A percentile compares a stretch with the other conserved stretches of the same genome.
Evolutionary conservation across 2,329 filamentous ascomycete species (phyloP).

Genomic region (Sporothrix inflata): DNA sequence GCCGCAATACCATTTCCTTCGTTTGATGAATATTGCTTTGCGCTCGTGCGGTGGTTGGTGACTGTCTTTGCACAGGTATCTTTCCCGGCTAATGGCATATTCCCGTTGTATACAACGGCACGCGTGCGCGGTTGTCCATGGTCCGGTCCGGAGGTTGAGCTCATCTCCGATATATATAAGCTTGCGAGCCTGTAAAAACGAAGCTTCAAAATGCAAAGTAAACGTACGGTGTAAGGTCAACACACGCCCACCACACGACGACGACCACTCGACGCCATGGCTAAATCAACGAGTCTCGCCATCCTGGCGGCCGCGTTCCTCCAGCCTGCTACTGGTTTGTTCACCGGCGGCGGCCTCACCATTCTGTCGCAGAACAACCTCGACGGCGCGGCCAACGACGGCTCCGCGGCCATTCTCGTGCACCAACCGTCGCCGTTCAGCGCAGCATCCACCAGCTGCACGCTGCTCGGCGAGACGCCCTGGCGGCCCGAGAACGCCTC

Average conservation of each 20-base stretch:
- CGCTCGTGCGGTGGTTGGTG: no score
- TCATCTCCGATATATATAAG: not conserved
- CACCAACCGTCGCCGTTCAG: constrained; percentile 28
- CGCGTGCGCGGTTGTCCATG: not conserved
- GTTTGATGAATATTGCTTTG: no score
- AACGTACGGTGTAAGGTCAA: no score
- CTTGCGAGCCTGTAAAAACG: no score
- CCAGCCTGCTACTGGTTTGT: not conserved
- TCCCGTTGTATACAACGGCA: not conserved
- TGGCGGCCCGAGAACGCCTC: constrained; percentile 36
- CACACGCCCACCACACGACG: not conserved
- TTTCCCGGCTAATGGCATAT: not conserved
- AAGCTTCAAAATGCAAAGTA: not conserved
- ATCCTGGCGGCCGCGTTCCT: not conserved
- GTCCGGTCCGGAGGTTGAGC: not conserved
- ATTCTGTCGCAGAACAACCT: constrained; percentile 25
- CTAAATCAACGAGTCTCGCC: not conserved
- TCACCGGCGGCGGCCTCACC: constrained; percentile 23
- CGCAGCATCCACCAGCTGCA: constrained; percentile 27
- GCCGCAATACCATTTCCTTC: no score
- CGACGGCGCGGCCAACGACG: constrained; percentile 26
- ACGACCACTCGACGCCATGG: not conserved
- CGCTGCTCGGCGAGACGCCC: constrained; percentile 30
- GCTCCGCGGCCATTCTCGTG: constrained; percentile 31
- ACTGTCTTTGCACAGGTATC: no score